Evolutionary conservation across 768 basidiomycete species (phyloP), one percentile per base, ranked within the genome.

Genomic region (Nidularia sp.): DNA sequence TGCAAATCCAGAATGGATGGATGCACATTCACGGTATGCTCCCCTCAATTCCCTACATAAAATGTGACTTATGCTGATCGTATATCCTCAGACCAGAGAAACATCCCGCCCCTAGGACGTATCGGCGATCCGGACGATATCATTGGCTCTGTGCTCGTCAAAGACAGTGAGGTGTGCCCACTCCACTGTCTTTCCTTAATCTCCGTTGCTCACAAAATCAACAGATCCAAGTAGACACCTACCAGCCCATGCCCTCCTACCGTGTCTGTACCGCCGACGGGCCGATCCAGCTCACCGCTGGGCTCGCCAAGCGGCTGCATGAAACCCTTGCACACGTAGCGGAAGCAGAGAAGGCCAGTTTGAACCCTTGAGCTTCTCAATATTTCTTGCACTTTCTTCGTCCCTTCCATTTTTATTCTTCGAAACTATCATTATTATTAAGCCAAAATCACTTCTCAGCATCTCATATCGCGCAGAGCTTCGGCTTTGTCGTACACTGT

Each of bases 41-140:
- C 33, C 2, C 29, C 8, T n/a, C 50, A 29, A 25, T 3, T 6
- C 44, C 45, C 44, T 45, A 41, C 1, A 41, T 13, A 4, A 9
- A 18, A 25, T 39, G 15, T 32, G 1, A 9, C 43, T 34, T 47
- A 29, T 13, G 6, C 25, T 25, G 25, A 36, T 13, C 34, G 8
- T 44, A 48, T 59, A 42, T 48, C n/a, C 45, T 48, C 13, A 91
- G 90, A 93, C 61, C 73, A 76, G 45, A 78, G 90, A 41, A 92
- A 93, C 52, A 60, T 89, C 5, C 91, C 90, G 1, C 78, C 88
- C 9, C 64, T 89, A 6, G 85, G 84, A 0, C 76, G 90, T 44
- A 85, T 91, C 48, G 88, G 89, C 10, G 86, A 90, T 61, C 85
- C 88, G 1, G 90, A 93, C 59, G 91, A 93, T 64, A 93, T 93